Evolutionary conservation across 2,329 filamentous ascomycete species (phyloP).

Genomic region (Colletotrichum gigasporum): DNA sequence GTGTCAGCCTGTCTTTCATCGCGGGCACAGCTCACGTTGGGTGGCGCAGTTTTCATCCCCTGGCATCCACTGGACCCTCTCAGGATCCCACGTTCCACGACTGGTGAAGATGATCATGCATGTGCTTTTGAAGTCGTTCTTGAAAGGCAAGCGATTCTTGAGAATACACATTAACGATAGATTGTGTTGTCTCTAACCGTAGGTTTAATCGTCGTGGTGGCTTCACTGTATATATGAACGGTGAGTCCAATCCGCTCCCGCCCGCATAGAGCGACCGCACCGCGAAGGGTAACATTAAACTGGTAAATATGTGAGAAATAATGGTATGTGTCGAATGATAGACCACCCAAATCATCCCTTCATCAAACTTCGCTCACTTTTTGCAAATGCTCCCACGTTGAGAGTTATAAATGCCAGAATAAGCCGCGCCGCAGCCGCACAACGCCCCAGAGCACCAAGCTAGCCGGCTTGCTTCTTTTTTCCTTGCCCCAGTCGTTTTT

Average conservation of each 20-base stretch:
- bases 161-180: no score
- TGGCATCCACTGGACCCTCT: no score
- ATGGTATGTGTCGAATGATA: neutral
- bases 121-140: no score
- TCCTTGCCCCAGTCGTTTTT: neutral
- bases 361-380: neutral
- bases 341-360: neutral
- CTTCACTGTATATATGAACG: neutral
- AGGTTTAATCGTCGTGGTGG: neutral
- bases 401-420: constrained; percentile 12
- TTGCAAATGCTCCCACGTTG: constrained; percentile 10
- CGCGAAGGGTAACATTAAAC: constrained; percentile 20
- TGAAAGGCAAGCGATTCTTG: no score
- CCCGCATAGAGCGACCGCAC: neutral
- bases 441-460: constrained; percentile 14
- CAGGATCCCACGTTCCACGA: no score
- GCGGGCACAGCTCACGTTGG: neutral
- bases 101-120: no score
- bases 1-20: neutral
- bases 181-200: neutral
- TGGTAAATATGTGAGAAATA: constrained; percentile 11
- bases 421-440: constrained; percentile 4
- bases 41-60: neutral
- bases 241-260: no score
- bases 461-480: neutral